Base-by-base conservation (phyloP, 2,329 filamentous ascomycete genomes). In the Zasmidium citrigriseum region DNA sequence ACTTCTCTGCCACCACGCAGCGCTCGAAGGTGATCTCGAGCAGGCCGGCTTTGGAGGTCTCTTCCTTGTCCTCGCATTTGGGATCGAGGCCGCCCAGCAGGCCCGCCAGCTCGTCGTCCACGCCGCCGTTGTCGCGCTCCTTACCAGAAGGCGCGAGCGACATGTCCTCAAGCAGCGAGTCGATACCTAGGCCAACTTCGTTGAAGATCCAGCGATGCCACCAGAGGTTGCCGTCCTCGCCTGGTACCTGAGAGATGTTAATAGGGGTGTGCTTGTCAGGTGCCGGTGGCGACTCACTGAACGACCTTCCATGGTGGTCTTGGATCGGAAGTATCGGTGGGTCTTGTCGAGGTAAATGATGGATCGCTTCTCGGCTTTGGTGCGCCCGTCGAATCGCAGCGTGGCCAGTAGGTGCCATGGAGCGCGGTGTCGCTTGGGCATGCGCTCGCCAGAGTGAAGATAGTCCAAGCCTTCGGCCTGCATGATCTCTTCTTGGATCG, bases 21-120 rank as follows among this genome's bases (percentile, higher is more conserved):
- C 61, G 53, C 24, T 63, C 23, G 16, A 61, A 52, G 4, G 49
- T 55, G 23, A 63, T n/a, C 41, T 61, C 58, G 24, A 61, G 59
- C 21, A 45, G 38, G 22, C 58, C 61, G 5, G 45, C 48, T 11
- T 29, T 52, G 9, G 23, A 20, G 14, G 12, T 50, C 29, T 63
- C 59, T 38, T 63, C 54, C 23, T 48, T 46, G 34, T 59, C 57
- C 10, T 46, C 41, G 12, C 59, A 27, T 29, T 58, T 52, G 10
- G 52, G 23, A 25, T 49, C 60, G 2, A 60, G 29, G 10, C 24
- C 50, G 25, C 47, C 9, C 27, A 62, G 23, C 1, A 54, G 54
- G 11, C 25, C 18, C 9, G 50, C 18, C 24, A 62, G 18, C 3
- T 47, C 49, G 14, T 49, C 52, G 18, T 58, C 59, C 5, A 55